Percentiles rank a stretch among this genome's conserved stretches.
phyloP scores from a whole-genome alignment of 2,329 filamentous ascomycete genomes.

The Paecilomyces formosus region DNA sequence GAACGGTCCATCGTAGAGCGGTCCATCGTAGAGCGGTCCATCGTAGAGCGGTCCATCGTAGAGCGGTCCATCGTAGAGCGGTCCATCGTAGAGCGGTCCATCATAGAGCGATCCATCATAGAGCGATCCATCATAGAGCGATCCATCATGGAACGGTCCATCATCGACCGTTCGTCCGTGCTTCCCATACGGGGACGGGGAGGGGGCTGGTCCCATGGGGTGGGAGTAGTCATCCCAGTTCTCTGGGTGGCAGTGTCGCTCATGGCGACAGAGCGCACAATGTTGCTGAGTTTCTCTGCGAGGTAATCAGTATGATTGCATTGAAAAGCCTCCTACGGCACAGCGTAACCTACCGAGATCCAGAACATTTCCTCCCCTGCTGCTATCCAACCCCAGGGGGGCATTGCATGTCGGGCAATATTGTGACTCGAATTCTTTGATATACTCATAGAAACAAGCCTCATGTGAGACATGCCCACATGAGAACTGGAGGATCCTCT shows the following conservation, averaged over 20 bases:
- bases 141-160: constrained; percentile 3
- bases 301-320: constrained; percentile 18
- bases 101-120: neutral
- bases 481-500: constrained; percentile 90
- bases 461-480: constrained; percentile 97
- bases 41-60: neutral
- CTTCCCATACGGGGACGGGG: constrained; percentile 3
- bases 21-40: constrained; percentile 8
- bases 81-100: constrained; percentile 9
- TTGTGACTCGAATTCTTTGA: constrained; percentile 87
- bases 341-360: constrained; percentile 63
- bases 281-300: constrained; percentile 86
- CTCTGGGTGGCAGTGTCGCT: constrained; percentile 51
- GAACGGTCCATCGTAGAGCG: neutral
- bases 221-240: constrained; percentile 50
- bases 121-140: constrained; percentile 4
- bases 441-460: constrained; percentile 98
- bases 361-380: constrained; percentile 82
- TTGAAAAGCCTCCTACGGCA: neutral
- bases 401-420: constrained; percentile 92
- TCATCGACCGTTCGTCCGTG: constrained; percentile 9
- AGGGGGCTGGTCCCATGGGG: constrained; percentile 48
- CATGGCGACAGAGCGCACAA: constrained; percentile 74
- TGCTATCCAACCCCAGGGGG: constrained; percentile 84
- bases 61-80: neutral